Conservation (phyloP, 1,284 basidiomycete species). For the Cryptococcus sp. region DNA sequence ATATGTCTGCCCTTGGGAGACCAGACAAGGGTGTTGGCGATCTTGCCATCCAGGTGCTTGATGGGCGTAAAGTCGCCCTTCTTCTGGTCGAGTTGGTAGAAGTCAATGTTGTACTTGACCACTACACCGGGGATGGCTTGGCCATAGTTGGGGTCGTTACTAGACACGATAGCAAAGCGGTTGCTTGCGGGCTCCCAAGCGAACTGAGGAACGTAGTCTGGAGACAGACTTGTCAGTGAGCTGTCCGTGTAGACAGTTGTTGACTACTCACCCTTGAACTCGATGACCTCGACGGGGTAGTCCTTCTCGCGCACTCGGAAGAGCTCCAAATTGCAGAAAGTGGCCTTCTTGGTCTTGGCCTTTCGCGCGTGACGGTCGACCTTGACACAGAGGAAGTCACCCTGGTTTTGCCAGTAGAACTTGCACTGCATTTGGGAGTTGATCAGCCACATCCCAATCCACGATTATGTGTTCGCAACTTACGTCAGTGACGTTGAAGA, state of each 20-base stretch:
- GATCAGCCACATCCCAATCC: neutral
- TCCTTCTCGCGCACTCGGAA: slow-evolving; percentile 98
- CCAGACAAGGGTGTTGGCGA: slow-evolving; percentile 96
- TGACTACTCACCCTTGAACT: slow-evolving; percentile 73
- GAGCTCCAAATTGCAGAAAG: slow-evolving; percentile 97
- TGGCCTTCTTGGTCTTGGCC: slow-evolving; percentile 98
- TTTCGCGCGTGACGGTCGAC: slow-evolving; percentile 81
- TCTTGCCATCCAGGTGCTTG: slow-evolving; percentile 78
- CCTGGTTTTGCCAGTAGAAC: slow-evolving; percentile 98
- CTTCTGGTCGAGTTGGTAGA: slow-evolving; percentile 95
- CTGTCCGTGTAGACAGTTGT: neutral
- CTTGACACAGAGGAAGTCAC: slow-evolving; percentile 98
- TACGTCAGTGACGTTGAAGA: slow-evolving; percentile 98
- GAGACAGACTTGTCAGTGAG: neutral
- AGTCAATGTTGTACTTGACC: slow-evolving; percentile 94
- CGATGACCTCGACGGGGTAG: slow-evolving; percentile 96
- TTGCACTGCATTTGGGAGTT: slow-evolving; percentile 70
- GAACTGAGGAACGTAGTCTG: slow-evolving; percentile 94
- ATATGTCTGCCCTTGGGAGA: slow-evolving; percentile 95
- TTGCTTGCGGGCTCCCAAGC: slow-evolving; percentile 98
- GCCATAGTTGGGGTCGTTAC: slow-evolving; percentile 89
- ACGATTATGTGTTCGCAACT: slow-evolving; percentile 35
- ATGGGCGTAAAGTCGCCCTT: slow-evolving; percentile 95
- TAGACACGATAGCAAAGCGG: slow-evolving; percentile 94
- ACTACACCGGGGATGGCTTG: slow-evolving; percentile 85